These are phyloP conservation scores for Camelina sativa DNA, from an alignment of 345 rosid genomes.

Conservation along the genomic window DNA sequence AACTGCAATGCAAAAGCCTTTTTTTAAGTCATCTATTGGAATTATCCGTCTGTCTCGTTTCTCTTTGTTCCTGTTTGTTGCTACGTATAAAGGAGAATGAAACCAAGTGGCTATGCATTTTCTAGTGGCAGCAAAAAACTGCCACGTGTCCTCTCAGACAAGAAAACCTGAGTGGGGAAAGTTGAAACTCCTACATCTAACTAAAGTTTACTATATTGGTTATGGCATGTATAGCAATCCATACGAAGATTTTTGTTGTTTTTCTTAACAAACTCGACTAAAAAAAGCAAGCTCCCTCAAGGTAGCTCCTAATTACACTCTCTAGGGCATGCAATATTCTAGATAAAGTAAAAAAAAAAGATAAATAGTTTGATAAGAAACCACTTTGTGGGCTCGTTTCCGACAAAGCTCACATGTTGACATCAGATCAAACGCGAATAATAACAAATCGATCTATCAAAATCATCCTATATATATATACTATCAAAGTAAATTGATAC, in stretches of 20 bases:
- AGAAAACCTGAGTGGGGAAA: constrained; percentile 31
- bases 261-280: neutral
- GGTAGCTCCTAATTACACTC: constrained; percentile 7
- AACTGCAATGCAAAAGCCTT: constrained; percentile 17
- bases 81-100: constrained; percentile 26
- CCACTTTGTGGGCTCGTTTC: constrained; percentile 47
- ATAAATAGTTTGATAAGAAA: constrained; percentile 33
- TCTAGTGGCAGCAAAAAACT: constrained; percentile 30
- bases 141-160: constrained; percentile 39
- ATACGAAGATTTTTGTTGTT: neutral
- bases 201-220: constrained; percentile 22
- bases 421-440: constrained; percentile 34
- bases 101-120: constrained; percentile 36
- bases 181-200: constrained; percentile 25
- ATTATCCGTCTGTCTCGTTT: constrained; percentile 39
- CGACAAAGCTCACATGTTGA: constrained; percentile 46
- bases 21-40: constrained; percentile 40
- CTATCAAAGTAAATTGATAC: constrained; percentile 27
- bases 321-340: constrained; percentile 19
- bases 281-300: constrained; percentile 12
- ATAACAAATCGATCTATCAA: constrained; percentile 39
- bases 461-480: constrained; percentile 26
- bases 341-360: constrained; percentile 26
- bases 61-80: constrained; percentile 37
- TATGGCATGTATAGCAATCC: constrained; percentile 26